Evolutionary conservation across 164 flowering plant genomes (phyloP).

Genomic region (Brasenia schreberi): DNA sequence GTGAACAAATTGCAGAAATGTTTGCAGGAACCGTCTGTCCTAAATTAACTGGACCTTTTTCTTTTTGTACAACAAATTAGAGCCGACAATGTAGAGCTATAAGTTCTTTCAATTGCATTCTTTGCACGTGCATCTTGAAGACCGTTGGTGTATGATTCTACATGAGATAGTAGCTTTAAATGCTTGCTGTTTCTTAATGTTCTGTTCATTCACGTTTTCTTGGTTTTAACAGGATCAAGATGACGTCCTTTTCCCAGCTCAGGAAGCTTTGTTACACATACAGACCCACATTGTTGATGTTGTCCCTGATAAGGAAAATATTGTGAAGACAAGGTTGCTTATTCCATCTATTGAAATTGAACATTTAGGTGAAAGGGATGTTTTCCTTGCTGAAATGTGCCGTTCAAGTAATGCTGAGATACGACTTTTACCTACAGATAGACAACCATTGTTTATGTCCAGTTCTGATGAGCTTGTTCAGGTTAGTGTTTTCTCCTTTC

Average conservation of each 20-base stretch:
- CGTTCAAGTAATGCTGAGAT: constrained; percentile 62
- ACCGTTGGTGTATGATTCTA: not conserved
- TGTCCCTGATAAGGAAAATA: constrained; percentile 69
- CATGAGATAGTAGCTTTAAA: not conserved
- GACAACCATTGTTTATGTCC: constrained; percentile 39
- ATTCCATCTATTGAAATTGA: constrained; percentile 65
- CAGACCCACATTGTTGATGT: constrained; percentile 86
- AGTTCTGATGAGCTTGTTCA: constrained; percentile 67
- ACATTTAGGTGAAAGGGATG: constrained; percentile 64
- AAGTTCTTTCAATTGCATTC: too few species aligned
- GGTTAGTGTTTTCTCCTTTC: constrained; percentile 31
- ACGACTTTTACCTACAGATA: constrained; percentile 59
- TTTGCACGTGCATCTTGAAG: not conserved
- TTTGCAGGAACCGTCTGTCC: too few species aligned
- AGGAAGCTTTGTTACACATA: constrained; percentile 92
- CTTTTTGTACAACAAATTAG: too few species aligned
- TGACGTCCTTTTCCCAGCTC: constrained; percentile 96
- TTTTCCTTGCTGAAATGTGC: constrained; percentile 46
- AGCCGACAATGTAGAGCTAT: too few species aligned
- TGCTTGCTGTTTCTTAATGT: not conserved
- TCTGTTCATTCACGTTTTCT: not conserved
- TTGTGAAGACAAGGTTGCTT: constrained; percentile 68
- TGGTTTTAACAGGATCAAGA: constrained; percentile 56
- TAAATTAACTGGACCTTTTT: too few species aligned
- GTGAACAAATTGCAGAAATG: too few species aligned